Percentiles rank a stretch among this genome's conserved stretches.
Evolutionary conservation across 2,329 filamentous ascomycete genomes (phyloP).

Genomic region (Pseudocercospora ulei): DNA sequence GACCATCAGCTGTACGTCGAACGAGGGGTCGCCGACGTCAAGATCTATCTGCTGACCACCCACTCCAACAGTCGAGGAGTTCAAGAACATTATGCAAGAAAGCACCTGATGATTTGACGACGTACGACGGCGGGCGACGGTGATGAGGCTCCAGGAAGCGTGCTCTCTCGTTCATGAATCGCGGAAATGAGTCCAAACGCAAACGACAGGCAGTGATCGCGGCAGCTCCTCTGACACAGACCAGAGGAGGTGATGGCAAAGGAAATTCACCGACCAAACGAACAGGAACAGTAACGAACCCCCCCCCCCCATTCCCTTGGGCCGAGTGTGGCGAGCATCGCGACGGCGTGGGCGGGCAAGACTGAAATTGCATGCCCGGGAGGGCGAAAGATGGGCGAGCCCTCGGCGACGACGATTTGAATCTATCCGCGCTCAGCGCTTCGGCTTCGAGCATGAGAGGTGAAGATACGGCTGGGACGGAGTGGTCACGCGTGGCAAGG

Average conservation of each 20-base stretch:
- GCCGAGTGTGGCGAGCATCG: constrained; percentile 12
- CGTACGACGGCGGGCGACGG: not conserved
- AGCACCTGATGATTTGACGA: not conserved
- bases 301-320: too few relatives aligned
- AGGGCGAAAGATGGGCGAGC: not conserved
- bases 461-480: not conserved
- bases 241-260: not conserved
- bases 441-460: constrained; percentile 5
- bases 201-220: not conserved
- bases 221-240: not conserved
- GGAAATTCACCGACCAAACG: constrained; percentile 3
- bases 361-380: not conserved
- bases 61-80: constrained; percentile 13
- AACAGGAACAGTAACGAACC: constrained; percentile 7
- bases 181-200: too few relatives aligned
- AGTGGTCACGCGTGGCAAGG: not conserved
- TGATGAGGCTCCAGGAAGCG: too few relatives aligned
- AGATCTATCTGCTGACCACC: not conserved
- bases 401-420: not conserved
- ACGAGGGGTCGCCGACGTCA: not conserved
- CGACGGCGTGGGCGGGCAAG: not conserved
- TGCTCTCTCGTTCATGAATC: too few relatives aligned
- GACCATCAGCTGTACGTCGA: constrained; percentile 16
- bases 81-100: constrained; percentile 20
- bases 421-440: constrained; percentile 2